Evolutionary conservation across 1,284 basidiomycete species (phyloP), one percentile per base, ranked within the genome.

Genomic region (Sphagnurus paluster): DNA sequence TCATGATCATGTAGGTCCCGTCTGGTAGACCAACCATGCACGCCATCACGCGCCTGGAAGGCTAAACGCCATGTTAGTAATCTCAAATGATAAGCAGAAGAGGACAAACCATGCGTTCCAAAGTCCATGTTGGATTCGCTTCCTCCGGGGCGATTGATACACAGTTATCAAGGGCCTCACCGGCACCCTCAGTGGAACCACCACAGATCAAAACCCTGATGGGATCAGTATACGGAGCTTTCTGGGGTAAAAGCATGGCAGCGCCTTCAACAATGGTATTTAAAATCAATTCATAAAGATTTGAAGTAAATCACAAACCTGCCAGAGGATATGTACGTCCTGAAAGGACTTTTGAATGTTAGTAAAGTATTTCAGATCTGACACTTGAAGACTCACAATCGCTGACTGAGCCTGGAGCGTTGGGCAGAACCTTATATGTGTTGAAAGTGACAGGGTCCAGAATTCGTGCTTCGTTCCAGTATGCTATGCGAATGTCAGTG

Each of bases 321-420:
- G 86, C 81, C 58, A 87, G 72, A 1, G 90, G 90, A 56, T 92
- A 93, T 2, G 84, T 85, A 19, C 90, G 79, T 23, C 88, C 87
- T 13, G 70, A 84, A 16, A 77, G 65, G 62, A 87, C 74, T 76
- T 35, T 23, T 36, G 16, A 16, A 23, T 14, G 25, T 37, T 24
- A 49, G 34, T 23, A 20, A n/a, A 14, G 29, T 39, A 20, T 13
- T 39, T 10, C 11, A 7, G 13, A n/a, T 40, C 33, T 24, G 32
- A 20, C 2, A 11, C 11, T 11, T 28, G 8, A 23, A 20, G 37
- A 55, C 69, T 45, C 49, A 75, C 73, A 83, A 50, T 87, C 81
- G 52, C 82, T 86, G n/a, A 90, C 87, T 0, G 81, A 73, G 0
- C 79, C 85, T 1, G 90, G 88, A 46, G 88, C 78, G 52, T 87